Percentiles rank a stretch among this genome's conserved stretches.
These are phyloP conservation scores for Hsuehochloa calcarea DNA, from an alignment of 176 grass and related monocot species.

Conservation along the genomic window DNA sequence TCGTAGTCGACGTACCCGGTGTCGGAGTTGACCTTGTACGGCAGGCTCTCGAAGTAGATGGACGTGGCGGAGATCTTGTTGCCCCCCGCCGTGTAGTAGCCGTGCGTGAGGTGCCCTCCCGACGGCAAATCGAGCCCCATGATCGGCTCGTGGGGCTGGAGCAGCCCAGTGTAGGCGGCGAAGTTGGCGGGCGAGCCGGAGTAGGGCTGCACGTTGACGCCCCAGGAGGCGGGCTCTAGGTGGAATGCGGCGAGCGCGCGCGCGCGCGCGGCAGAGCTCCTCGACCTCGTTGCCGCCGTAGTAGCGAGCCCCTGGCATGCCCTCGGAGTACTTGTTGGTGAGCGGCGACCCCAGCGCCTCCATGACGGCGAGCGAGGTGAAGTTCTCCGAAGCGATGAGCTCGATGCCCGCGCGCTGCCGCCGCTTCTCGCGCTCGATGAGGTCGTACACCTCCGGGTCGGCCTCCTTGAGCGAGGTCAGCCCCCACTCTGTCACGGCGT, in stretches of 20 bases:
- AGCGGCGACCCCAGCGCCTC: conserved; percentile 62
- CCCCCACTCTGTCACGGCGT: background rate
- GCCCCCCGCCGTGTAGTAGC: conserved; percentile 51
- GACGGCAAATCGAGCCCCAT: conserved; percentile 83
- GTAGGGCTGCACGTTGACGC: conserved; percentile 79
- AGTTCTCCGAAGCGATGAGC: conserved; percentile 80
- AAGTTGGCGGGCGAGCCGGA: conserved; percentile 67
- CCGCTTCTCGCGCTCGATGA: conserved; percentile 51
- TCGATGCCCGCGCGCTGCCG: conserved; percentile 62
- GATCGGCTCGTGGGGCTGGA: conserved; percentile 66
- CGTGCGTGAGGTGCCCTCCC: conserved; percentile 70
- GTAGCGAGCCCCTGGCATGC: conserved; percentile 56
- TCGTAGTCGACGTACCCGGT: conserved; percentile 68
- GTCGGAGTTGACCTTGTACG: conserved; percentile 60
- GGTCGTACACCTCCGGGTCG: conserved; percentile 38
- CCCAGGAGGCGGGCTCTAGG: conserved; percentile 55
- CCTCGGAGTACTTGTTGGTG: conserved; percentile 84
- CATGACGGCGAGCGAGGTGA: conserved; percentile 54
- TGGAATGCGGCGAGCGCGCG: conserved; percentile 53
- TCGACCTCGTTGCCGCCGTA: conserved; percentile 74
- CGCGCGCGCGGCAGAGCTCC: conserved; percentile 51
- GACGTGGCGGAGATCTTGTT: conserved; percentile 75
- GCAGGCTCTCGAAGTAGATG: conserved; percentile 63
- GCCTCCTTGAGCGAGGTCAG: background rate
- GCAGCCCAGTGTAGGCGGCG: conserved; percentile 60